Evolutionary conservation across 2,329 filamentous ascomycete species (phyloP), one percentile per base, ranked within the genome.

Genomic region (Colletotrichum scovillei): DNA sequence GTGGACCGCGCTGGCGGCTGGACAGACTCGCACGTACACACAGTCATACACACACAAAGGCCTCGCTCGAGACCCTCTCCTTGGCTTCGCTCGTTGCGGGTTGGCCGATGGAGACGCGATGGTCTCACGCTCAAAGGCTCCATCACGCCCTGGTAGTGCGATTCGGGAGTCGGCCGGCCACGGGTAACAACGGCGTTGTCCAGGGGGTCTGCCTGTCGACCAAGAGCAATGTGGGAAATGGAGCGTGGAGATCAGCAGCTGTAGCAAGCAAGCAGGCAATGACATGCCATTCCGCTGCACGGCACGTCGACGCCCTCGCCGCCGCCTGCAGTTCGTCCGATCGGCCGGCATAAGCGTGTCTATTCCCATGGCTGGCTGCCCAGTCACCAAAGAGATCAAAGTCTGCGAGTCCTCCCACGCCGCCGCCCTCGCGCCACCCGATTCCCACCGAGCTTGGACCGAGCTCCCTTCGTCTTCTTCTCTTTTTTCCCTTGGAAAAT

Each of bases 361-460:
- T n/a, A 49, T 49, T 49, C 42, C 19, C 42, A 49, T 49, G 19
- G 63, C 52, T 66, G 32, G 38, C 52, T 26, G n/a, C 30, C 52
- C n/a, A 32, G 14, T 58, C 63, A n/a, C 42, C 42, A 49, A 49
- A 49, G 8, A 19, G 42, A 49, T 19, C 42, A 19, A 19, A 19
- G 38, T 19, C 38, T 19, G 12, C 38, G 38, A 42, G 38, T 19
- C 9, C 26, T 52, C 11, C 26, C 42, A 19, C 46, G 42, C 42
- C 58, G n/a, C 28, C 46, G 38, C 38, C 63, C 53, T 63, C 49
- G 63, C 56, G 69, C 69, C 69, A 68, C 69, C 46, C 56, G 46
- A 32, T 57, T 68, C 57, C 52, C 64, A 63, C 70, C 66, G 66
- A 72, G 66, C 66, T 72, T 69, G 30, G 66, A 32, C 70, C 70